A percentile compares a stretch with the other conserved stretches of the same genome.
These are phyloP conservation scores for Pistacia vera DNA, from an alignment of 345 rosid genomes.

Conservation along the genomic window DNA sequence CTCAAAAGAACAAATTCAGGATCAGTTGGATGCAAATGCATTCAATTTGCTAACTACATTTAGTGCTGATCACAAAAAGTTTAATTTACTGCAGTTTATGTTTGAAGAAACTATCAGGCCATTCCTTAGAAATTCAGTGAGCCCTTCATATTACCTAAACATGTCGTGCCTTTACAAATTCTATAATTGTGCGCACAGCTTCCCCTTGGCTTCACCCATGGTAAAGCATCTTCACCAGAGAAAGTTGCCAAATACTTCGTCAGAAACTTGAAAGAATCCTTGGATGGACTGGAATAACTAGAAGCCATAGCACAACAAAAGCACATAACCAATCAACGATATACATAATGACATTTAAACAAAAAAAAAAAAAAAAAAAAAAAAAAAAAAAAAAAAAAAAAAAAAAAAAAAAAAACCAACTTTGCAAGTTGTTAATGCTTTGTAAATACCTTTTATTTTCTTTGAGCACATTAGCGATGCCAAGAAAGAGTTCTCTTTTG, in stretches of 20 bases:
- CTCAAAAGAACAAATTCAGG: not conserved
- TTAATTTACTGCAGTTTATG: too few relatives aligned
- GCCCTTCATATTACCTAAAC: slow-evolving; percentile 56
- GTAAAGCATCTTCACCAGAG: slow-evolving; percentile 64
- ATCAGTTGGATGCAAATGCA: not conserved
- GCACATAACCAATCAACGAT: not conserved
- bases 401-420: not conserved
- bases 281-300: slow-evolving; percentile 55
- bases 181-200: slow-evolving; percentile 71
- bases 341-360: not conserved
- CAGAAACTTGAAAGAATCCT: slow-evolving; percentile 74
- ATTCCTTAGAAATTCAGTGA: not conserved
- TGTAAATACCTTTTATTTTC: slow-evolving; percentile 74
- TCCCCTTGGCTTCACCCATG: slow-evolving; percentile 86
- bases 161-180: slow-evolving; percentile 84
- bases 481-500: slow-evolving; percentile 80
- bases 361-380: not conserved
- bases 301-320: not conserved
- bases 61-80: not conserved
- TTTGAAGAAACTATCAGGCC: not conserved
- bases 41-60: not conserved
- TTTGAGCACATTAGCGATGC: slow-evolving; percentile 63
- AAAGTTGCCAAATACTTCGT: slow-evolving; percentile 87
- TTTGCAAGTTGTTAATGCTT: not conserved
- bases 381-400: not conserved